Conservation (phyloP, 1,284 basidiomycete species). For the Pseudozyma thailandica region DNA sequence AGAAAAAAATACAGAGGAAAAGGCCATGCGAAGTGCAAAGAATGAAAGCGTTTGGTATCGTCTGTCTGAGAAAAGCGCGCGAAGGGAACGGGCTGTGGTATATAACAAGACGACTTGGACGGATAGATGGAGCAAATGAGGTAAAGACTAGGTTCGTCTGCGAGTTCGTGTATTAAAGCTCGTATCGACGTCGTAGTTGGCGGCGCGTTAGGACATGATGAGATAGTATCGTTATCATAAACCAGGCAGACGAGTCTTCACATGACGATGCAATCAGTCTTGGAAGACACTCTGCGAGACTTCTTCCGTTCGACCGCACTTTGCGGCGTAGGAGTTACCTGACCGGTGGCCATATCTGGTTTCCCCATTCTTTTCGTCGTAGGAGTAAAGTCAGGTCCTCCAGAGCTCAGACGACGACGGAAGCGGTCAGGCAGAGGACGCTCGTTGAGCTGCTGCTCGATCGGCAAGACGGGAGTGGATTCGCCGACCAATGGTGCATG, state of each 20-base stretch:
- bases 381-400: slow-evolving; percentile 7
- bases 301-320: slow-evolving; percentile 35
- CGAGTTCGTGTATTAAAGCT: slow-evolving; percentile 26
- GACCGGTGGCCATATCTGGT: slow-evolving; percentile 17
- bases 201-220: not conserved
- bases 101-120: not conserved
- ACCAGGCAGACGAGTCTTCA: slow-evolving; percentile 4
- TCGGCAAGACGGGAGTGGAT: slow-evolving; percentile 23
- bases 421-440: slow-evolving; percentile 19
- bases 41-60: not conserved
- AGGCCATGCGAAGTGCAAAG: not conserved
- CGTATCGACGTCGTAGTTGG: no score
- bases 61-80: not conserved
- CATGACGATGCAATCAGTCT: slow-evolving; percentile 47
- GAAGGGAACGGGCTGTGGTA: not conserved
- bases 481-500: not conserved
- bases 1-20: not conserved
- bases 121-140: slow-evolving; percentile 3
- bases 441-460: slow-evolving; percentile 9
- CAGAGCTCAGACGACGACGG: slow-evolving; percentile 40
- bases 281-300: slow-evolving; percentile 37
- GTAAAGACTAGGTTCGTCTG: not conserved
- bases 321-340: slow-evolving; percentile 30
- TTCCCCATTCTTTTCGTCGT: slow-evolving; percentile 10
- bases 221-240: not conserved